phyloP scores from a whole-genome alignment of 352 stramenopile genomes.

The Phytophthora ohioensis region DNA sequence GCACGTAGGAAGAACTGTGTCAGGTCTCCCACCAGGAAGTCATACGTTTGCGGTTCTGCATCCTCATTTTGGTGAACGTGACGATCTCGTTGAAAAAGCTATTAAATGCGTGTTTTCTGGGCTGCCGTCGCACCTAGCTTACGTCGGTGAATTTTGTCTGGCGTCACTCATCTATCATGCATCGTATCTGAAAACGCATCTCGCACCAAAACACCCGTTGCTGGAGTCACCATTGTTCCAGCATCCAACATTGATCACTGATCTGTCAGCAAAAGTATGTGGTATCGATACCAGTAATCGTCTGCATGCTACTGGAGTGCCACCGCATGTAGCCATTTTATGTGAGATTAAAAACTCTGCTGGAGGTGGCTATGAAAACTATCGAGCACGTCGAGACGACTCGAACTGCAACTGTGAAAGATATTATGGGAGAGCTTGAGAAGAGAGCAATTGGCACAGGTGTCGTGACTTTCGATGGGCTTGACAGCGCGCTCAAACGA shows the following conservation, averaged over 20 bases:
- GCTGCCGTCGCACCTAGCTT: neutral
- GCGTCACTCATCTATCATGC: constrained; percentile 22
- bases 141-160: constrained; percentile 18
- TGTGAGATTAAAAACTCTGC: constrained; percentile 16
- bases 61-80: constrained; percentile 25
- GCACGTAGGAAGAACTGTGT: constrained; percentile 32
- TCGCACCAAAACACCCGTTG: neutral
- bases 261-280: neutral
- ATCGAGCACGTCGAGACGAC: constrained; percentile 17
- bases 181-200: constrained; percentile 1
- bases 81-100: neutral
- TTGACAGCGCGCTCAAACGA: neutral
- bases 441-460: constrained; percentile 23
- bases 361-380: constrained; percentile 1
- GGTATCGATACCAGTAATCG: neutral
- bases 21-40: constrained; percentile 12
- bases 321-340: constrained; percentile 21
- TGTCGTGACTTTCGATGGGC: constrained; percentile 16
- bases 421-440: constrained; percentile 13
- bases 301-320: constrained; percentile 16
- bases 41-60: constrained; percentile 24
- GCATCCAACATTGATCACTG: constrained; percentile 1
- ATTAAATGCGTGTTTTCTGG: constrained; percentile 15
- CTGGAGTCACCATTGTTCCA: constrained; percentile 20
- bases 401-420: neutral